Evolutionary conservation across 495 filamentous ascomycete genomes (phyloP).

Genomic region (Penicillium argentinense): DNA sequence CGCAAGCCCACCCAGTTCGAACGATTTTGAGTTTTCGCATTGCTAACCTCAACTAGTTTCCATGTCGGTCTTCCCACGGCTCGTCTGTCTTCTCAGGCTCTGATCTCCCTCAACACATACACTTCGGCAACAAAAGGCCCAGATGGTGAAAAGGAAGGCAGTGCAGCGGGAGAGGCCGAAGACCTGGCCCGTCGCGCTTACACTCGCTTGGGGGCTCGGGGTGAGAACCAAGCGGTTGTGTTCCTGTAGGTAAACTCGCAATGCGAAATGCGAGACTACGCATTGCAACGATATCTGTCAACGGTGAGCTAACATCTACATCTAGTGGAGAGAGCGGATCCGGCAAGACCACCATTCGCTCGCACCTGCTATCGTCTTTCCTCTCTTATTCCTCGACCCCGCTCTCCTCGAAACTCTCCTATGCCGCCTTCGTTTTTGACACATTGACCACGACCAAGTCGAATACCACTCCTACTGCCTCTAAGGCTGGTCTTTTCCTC

Average conservation of each 20-base stretch:
- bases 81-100: slow-evolving; percentile 82
- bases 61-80: slow-evolving; percentile 87
- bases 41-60: slow-evolving; percentile 52
- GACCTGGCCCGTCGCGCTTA: slow-evolving; percentile 84
- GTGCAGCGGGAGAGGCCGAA: slow-evolving; percentile 83
- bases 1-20: not conserved
- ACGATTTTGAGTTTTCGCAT: not conserved
- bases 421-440: slow-evolving; percentile 93
- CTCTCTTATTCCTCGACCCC: slow-evolving; percentile 88
- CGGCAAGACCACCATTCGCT: slow-evolving; percentile 91
- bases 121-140: slow-evolving; percentile 80
- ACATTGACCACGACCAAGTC: slow-evolving; percentile 98
- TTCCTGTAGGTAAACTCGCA: slow-evolving; percentile 73
- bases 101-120: slow-evolving; percentile 91
- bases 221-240: slow-evolving; percentile 87
- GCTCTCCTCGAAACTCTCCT: slow-evolving; percentile 86
- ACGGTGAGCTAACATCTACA: slow-evolving; percentile 4
- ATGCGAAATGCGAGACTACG: no score
- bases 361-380: slow-evolving; percentile 80
- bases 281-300: no score
- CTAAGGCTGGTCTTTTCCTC: slow-evolving; percentile 91
- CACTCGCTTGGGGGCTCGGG: slow-evolving; percentile 80
- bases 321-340: slow-evolving; percentile 88
- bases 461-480: slow-evolving; percentile 88
- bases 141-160: slow-evolving; percentile 85